Evolutionary conservation across 73 alveolate genomes (phyloP).

Genomic region (Durusdinium trenchii): DNA sequence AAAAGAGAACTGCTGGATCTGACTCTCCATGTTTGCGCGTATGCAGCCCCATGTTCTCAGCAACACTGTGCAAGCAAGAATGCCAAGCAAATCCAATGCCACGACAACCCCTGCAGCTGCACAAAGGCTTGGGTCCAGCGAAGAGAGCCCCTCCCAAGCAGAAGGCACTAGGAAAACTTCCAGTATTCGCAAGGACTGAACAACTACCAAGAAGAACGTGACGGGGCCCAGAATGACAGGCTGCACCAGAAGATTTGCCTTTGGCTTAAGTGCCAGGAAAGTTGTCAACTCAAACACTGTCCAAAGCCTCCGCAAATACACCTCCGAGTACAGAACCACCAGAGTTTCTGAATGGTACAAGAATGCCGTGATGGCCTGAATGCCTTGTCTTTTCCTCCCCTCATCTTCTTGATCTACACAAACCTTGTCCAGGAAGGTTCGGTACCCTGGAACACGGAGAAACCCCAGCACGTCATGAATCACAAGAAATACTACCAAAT

Average conservation of each 20-base stretch:
- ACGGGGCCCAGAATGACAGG: conserved; percentile 45
- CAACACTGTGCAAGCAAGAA: not conserved
- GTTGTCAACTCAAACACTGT: conserved; percentile 6
- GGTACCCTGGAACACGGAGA: not conserved
- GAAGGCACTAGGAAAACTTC: not conserved
- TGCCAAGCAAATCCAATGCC: not conserved
- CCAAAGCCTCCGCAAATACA: conserved; percentile 16
- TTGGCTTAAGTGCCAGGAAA: conserved; percentile 7
- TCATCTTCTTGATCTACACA: conserved; percentile 25
- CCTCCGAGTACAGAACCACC: conserved; percentile 15
- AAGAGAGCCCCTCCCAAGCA: not conserved
- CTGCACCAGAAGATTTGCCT: conserved; percentile 19
- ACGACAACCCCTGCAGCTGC: not conserved
- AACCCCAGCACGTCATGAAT: not conserved
- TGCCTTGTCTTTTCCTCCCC: not conserved
- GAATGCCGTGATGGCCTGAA: conserved; percentile 45
- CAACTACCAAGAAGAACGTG: not conserved
- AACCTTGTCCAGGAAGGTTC: conserved; percentile 59
- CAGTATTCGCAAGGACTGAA: not conserved
- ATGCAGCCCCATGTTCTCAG: conserved; percentile 36
- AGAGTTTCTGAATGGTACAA: conserved; percentile 39
- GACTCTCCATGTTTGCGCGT: not conserved
- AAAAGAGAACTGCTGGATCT: not conserved
- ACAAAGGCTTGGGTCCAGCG: not conserved
- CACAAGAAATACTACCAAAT: not conserved